Conservation (phyloP, 1,284 basidiomycete species). For the Heterobasidion irregulare region DNA sequence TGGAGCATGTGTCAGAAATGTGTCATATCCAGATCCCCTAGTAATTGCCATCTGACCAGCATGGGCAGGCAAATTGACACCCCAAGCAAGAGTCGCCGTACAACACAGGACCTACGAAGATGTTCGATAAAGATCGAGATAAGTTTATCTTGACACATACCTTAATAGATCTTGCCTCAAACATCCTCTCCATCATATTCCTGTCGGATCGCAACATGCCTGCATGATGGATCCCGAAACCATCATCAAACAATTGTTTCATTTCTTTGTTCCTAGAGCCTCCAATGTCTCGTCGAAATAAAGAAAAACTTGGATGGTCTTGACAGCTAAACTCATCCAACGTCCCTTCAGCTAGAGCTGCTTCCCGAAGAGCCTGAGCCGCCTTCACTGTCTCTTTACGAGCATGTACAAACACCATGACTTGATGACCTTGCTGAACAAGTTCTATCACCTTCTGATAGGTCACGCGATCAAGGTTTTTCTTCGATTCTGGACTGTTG, state of each 20-base stretch:
- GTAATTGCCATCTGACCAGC: conserved; percentile 51
- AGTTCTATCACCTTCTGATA: conserved; percentile 88
- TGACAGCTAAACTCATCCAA: conserved; percentile 75
- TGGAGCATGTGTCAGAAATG: not conserved
- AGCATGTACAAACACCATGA: conserved; percentile 99
- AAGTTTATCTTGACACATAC: conserved; percentile 27
- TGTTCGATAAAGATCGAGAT: not conserved
- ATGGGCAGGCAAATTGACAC: conserved; percentile 98
- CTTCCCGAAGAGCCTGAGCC: conserved; percentile 80
- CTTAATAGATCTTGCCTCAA: conserved; percentile 88
- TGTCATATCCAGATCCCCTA: not conserved
- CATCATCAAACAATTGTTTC: conserved; percentile 88
- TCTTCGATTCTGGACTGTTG: conserved; percentile 65
- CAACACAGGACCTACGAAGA: conserved; percentile 84
- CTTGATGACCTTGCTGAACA: conserved; percentile 87
- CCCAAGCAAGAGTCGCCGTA: conserved; percentile 98
- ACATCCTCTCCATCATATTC: conserved; percentile 95
- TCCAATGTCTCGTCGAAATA: conserved; percentile 74
- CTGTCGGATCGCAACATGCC: conserved; percentile 95
- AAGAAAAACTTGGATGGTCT: conserved; percentile 69
- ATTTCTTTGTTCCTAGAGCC: conserved; percentile 92
- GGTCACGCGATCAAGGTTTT: conserved; percentile 85
- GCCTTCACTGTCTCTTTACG: conserved; percentile 98
- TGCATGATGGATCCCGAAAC: conserved; percentile 98
- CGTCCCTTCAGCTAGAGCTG: conserved; percentile 67